Evolutionary conservation across 441 rosid genomes (phyloP).

Genomic region (Omphalea diandra): DNA sequence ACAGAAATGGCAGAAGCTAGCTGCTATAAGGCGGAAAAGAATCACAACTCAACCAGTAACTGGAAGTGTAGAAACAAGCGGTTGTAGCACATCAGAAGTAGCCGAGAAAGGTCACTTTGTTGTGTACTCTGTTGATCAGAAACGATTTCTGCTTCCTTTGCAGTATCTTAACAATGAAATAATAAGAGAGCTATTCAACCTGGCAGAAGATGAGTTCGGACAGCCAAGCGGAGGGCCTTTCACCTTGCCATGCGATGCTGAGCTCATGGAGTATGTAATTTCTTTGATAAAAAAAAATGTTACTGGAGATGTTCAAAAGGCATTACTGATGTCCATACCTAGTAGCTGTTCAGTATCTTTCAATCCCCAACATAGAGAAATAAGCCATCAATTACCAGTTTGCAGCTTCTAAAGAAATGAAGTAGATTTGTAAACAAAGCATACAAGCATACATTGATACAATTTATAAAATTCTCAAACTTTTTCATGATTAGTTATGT

Average conservation of each 20-base stretch:
- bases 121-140: constrained; percentile 11
- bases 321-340: not conserved
- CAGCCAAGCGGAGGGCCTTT: constrained; percentile 3
- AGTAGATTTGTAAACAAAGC: not conserved
- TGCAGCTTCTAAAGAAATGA: constrained; percentile 5
- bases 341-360: constrained; percentile 3
- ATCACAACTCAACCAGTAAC: not conserved
- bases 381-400: constrained; percentile 9
- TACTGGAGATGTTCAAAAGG: not conserved
- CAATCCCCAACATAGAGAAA: constrained; percentile 1
- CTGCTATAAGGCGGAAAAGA: constrained; percentile 3
- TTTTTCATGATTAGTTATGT: not conserved
- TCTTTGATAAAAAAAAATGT: constrained; percentile 11
- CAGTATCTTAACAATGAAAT: constrained; percentile 12
- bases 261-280: constrained; percentile 13
- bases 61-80: not conserved
- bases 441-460: not conserved
- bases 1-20: constrained; percentile 13
- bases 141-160: constrained; percentile 11
- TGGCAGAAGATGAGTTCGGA: constrained; percentile 20
- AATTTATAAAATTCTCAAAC: not conserved
- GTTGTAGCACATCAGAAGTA: not conserved
- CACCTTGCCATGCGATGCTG: constrained; percentile 13
- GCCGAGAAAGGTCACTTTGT: constrained; percentile 16
- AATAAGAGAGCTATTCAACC: constrained; percentile 5